Base-by-base conservation (phyloP, 768 basidiomycete genomes). In the Auricularia heimuer region DNA sequence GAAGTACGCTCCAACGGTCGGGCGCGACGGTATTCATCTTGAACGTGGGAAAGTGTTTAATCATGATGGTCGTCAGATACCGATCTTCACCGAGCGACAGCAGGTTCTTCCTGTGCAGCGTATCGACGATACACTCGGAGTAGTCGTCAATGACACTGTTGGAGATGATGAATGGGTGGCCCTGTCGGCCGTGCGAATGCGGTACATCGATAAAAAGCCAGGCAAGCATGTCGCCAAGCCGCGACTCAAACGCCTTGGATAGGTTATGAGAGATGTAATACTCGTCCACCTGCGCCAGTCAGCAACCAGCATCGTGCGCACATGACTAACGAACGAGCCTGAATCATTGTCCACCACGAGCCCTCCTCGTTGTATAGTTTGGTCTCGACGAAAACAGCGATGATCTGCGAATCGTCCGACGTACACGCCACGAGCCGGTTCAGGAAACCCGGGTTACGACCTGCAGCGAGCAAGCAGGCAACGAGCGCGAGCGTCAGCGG, bases 261-360 rank as follows among this genome's bases (percentile, higher is more conserved):
- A 97, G 78, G 73, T 98, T 92, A 71, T 94, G 93, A 0, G 92
- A 95, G 73, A 94, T 89, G 78, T 94, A 96, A 78, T 96, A 96
- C 70, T 95, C 92, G 79, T 96, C 94, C 10, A 96, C 84, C 77
- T 84, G 1, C n/a, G 62, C 36, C 21, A 51, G 24, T 63, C 2
- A 61, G 64, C 16, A 37, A 69, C 37, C 29, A 35, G 12, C 56
- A 45, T 69, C 54, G 70, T 47, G 11, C 24, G 24, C 24, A 24
- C 62, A 36, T 42, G 16, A 12, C 45, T 45, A 16, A 33, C 7
- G 47, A 21, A 70, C 76, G 66, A 44, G 81, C 90, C 78, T 97
- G 95, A 65, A 97, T 96, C 94, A 98, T 97, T 16, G 96, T 98
- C 87, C 96, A 98, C 88, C 95, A 94, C 3, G 94, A 97, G 56